Base-by-base conservation (phyloP, 2,329 filamentous ascomycete genomes). In the Tolypocladium endophyticum region DNA sequence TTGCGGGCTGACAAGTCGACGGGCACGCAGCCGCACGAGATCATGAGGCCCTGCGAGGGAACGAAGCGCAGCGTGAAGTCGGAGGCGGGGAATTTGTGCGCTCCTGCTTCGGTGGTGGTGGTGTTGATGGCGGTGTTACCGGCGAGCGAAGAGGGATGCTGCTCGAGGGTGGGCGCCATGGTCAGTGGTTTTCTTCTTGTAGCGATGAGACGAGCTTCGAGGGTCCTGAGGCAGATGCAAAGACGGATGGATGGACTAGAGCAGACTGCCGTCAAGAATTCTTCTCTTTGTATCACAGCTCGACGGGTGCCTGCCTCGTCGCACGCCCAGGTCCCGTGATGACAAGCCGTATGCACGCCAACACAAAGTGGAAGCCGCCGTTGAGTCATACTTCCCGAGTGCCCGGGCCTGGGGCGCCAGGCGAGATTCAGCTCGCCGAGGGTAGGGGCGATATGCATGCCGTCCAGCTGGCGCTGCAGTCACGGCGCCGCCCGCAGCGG, bases 21-120 rank as follows among this genome's bases (percentile, higher is more conserved):
- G 12, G 75, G 76, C 47, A 80, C 76, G 25, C 76, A 78, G 38
- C 78, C 78, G 65, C 77, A 79, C 33, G 76, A 78, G 59, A 79
- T 74, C 59, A 75, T 73, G 54, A 79, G 69, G 36, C 74, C 70
- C 25, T 74, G 69, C 11, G 78, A 79, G 43, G 73, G 72, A 55
- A 70, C 71, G 63, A 76, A 80, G 12, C 60, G 43, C 20, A 61
- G 59, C 18, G 59, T 33, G 59, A 60, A 56, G 25, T 58, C 39
- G 28, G 55, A 38, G 1, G 25, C 16, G 28, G 58, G 53, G 54
- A 52, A n/a, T 14, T 23, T 47, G 18, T n/a, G 53, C 28, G 33
- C 25, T 23, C 36, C 4, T 23, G 47, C 14, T 12, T 28, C 8
- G 28, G 52, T 23, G 1, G 35, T 25, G n/a, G 55, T 41, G 25